Conservation (phyloP, 345 rosid genomes). For the Lenwebbia sp. region DNA sequence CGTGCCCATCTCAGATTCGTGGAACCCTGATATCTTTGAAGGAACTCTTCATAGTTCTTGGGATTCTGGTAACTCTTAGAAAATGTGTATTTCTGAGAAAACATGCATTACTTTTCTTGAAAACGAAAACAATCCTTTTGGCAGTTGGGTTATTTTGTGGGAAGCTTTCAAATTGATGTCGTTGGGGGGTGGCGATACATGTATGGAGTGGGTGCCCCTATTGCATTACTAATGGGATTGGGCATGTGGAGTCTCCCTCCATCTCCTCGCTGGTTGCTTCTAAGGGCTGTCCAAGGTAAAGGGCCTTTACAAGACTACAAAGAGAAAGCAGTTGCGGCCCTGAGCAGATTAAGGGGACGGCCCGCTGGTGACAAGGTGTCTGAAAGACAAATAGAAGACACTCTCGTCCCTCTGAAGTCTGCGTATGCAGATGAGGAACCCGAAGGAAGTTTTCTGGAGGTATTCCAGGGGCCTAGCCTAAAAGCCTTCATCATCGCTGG, state of each 20-base stretch:
- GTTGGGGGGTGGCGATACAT: slow-evolving; percentile 97
- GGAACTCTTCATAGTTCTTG: slow-evolving; percentile 85
- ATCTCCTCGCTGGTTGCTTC: slow-evolving; percentile 98
- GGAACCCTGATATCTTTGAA: slow-evolving; percentile 90
- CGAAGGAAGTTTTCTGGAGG: slow-evolving; percentile 72
- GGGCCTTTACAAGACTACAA: slow-evolving; percentile 59
- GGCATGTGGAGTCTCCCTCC: slow-evolving; percentile 93
- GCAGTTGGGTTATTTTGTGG: slow-evolving; percentile 87
- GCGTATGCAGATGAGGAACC: slow-evolving; percentile 49
- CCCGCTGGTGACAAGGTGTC: slow-evolving; percentile 59
- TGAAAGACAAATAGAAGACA: slow-evolving; percentile 68
- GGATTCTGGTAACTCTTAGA: slow-evolving; percentile 64
- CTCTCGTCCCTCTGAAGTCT: slow-evolving; percentile 52
- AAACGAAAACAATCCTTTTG: neutral
- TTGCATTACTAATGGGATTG: slow-evolving; percentile 75
- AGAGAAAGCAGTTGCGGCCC: slow-evolving; percentile 65
- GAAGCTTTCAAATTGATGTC: slow-evolving; percentile 66
- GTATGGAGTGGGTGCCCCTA: slow-evolving; percentile 62
- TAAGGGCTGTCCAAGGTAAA: slow-evolving; percentile 79
- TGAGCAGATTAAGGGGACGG: slow-evolving; percentile 78
- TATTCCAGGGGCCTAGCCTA: slow-evolving; percentile 77
- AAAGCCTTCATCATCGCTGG: slow-evolving; percentile 92
- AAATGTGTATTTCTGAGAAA: neutral
- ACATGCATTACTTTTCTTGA: neutral
- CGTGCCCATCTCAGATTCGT: slow-evolving; percentile 94